These are phyloP conservation scores for Kwoniella botswanensis DNA, from an alignment of 768 basidiomycete species.

Conservation along the genomic window DNA sequence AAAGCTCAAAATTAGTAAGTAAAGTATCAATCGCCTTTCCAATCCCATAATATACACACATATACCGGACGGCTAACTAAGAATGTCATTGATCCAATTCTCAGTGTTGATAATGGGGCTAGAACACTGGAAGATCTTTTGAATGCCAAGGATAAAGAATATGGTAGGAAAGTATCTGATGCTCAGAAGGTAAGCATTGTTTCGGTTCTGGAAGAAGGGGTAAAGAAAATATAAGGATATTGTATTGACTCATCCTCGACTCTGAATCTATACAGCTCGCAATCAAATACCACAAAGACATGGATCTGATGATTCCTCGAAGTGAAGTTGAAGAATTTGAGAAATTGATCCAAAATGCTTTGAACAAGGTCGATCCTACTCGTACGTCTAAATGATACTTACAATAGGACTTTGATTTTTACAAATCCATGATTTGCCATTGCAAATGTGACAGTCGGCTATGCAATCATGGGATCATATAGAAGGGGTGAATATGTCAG, in stretches of 20 bases:
- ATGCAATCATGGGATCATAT: constrained; percentile 54
- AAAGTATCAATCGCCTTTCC: neutral
- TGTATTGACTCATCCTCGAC: too few relatives aligned
- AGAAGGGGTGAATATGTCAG: constrained; percentile 49
- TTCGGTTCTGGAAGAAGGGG: neutral
- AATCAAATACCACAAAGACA: constrained; percentile 43
- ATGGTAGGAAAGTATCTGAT: constrained; percentile 38
- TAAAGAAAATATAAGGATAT: neutral
- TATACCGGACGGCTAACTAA: neutral
- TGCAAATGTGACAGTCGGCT: constrained; percentile 31
- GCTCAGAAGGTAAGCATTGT: constrained; percentile 40
- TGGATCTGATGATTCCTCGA: constrained; percentile 53
- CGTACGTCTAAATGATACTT: constrained; percentile 13
- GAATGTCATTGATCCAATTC: neutral
- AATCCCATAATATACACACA: too few relatives aligned
- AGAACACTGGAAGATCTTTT: constrained; percentile 49
- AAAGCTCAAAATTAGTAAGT: constrained; percentile 43
- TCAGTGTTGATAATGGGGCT: constrained; percentile 42
- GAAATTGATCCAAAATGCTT: constrained; percentile 31
- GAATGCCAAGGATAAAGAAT: constrained; percentile 26
- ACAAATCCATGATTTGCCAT: constrained; percentile 1
- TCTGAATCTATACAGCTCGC: constrained; percentile 37
- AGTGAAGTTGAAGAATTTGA: constrained; percentile 44
- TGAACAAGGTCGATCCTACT: constrained; percentile 44
- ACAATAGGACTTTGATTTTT: neutral